Percentiles rank a stretch among this genome's conserved stretches.
phyloP scores from a whole-genome alignment of 768 basidiomycete species.

The Mycena crocata region DNA sequence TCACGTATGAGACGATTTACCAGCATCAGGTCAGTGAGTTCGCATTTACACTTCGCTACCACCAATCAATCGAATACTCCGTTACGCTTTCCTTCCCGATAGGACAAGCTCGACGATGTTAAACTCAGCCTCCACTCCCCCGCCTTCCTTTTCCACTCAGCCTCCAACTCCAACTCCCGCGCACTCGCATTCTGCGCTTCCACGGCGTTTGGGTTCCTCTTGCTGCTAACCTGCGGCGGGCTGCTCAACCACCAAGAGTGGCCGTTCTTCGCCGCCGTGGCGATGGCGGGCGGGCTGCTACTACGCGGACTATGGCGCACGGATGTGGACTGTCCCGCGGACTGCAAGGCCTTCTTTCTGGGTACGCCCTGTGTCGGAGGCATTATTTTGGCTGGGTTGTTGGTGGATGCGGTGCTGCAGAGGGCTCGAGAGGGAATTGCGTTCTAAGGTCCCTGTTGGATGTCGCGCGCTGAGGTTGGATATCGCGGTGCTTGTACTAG shows the following conservation, averaged over 20 bases:
- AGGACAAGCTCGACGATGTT: slow-evolving; percentile 56
- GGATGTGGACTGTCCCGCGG: slow-evolving; percentile 39
- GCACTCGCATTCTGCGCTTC: slow-evolving; percentile 56
- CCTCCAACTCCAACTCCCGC: too few relatives aligned
- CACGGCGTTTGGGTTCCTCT: slow-evolving; percentile 53
- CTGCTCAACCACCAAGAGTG: slow-evolving; percentile 55
- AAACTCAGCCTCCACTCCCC: slow-evolving; percentile 70
- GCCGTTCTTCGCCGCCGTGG: slow-evolving; percentile 43
- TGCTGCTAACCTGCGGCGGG: slow-evolving; percentile 56
- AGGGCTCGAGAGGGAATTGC: too few relatives aligned
- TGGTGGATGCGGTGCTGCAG: too few relatives aligned
- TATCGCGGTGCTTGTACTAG: too few relatives aligned
- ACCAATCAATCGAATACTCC: neutral
- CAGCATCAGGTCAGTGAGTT: slow-evolving; percentile 41
- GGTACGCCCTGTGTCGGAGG: slow-evolving; percentile 40
- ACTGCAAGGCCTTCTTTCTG: slow-evolving; percentile 39
- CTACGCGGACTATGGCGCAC: slow-evolving; percentile 28
- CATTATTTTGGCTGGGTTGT: too few relatives aligned
- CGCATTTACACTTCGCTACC: neutral
- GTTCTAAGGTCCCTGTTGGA: too few relatives aligned
- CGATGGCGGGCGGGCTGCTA: slow-evolving; percentile 32
- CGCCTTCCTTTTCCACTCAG: slow-evolving; percentile 65
- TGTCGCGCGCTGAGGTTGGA: too few relatives aligned
- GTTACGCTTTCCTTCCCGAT: neutral
- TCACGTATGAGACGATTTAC: slow-evolving; percentile 46